Conservation (phyloP, 2,329 filamentous ascomycete species). For the Talaromyces sp. region DNA sequence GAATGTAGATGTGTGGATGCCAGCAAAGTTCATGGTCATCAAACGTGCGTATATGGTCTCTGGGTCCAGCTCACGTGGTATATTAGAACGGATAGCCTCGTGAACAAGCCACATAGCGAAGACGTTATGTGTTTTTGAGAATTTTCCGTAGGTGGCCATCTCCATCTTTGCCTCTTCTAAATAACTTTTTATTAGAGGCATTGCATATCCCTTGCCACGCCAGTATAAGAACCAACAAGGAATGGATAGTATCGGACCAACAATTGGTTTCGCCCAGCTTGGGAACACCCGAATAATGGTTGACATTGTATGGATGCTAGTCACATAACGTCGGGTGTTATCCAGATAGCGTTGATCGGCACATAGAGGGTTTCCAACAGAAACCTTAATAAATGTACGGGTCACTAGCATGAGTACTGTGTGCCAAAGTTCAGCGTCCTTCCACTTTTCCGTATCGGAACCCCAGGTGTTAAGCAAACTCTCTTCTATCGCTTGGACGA, state of each 20-base stretch:
- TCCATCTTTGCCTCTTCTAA: neutral
- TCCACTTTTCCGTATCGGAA: neutral
- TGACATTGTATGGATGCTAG: neutral
- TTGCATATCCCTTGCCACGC: neutral
- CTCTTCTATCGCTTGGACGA: neutral
- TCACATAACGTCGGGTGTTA: neutral
- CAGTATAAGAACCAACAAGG: neutral
- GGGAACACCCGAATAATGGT: neutral
- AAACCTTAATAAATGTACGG: neutral
- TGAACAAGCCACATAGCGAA: constrained; percentile 7
- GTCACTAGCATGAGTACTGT: neutral
- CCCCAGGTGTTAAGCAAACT: neutral
- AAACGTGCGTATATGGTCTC: constrained; percentile 6
- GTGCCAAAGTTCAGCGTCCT: neutral
- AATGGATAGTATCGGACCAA: neutral
- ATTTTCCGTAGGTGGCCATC: neutral
- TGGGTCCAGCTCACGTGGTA: constrained; percentile 1
- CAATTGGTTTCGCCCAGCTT: neutral
- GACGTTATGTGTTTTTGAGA: neutral
- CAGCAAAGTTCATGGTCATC: constrained; percentile 3
- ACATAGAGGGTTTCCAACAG: neutral
- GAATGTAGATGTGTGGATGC: constrained; percentile 1
- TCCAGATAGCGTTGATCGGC: neutral
- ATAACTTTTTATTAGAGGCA: neutral
- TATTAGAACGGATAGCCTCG: neutral